Evolutionary conservation across 345 rosid species (phyloP), one percentile per base, ranked within the genome.

Genomic region (Zanthoxylum bungeanum): DNA sequence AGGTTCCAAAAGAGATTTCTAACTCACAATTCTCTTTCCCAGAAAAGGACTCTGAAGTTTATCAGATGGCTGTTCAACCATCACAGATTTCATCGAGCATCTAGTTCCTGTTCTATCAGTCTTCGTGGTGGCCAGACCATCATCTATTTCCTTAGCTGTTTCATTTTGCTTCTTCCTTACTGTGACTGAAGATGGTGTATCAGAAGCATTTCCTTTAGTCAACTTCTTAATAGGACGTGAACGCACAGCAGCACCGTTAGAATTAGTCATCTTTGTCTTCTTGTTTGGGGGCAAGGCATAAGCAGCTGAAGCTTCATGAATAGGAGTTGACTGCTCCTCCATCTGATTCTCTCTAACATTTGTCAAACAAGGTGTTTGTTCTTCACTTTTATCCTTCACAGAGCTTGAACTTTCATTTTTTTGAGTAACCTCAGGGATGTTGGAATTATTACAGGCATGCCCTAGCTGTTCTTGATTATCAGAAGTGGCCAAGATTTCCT

Each of bases 1-100:
- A 56, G 72, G 53, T 56, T 72, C 42, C 27, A 70, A 57, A 46
- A n/a, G 68, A 66, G 61, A 79, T 68, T 67, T 52, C 47, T 34
- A 68, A 88, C 91, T 87, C 84, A 88, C 93, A 60, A 66, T 58
- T 75, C 63, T 68, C 64, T 78, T 72, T 79, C 72, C 72, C 50
- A 58, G 59, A 64, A 64, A 21, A 7, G 66, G 72, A 66, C 71
- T 72, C 59, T 78, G 85, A 27, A 36, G 67, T 72, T 65, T 71
- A 61, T 72, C 68, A 73, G 72, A 58, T 65, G 72, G 60, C 65
- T 53, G 77, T 58, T 70, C 74, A 37, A 27, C 42, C 36, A 4
- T 55, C 55, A 61, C 33, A 34, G 39, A 42, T 67, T 61, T 80
- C 75, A 65, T 74, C 11, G 70, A 21, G 72, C 36, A 9, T 65